Evolutionary conservation across 2,329 filamentous ascomycete species (phyloP), one percentile per base, ranked within the genome.

Genomic region (Neonectria sp.): DNA sequence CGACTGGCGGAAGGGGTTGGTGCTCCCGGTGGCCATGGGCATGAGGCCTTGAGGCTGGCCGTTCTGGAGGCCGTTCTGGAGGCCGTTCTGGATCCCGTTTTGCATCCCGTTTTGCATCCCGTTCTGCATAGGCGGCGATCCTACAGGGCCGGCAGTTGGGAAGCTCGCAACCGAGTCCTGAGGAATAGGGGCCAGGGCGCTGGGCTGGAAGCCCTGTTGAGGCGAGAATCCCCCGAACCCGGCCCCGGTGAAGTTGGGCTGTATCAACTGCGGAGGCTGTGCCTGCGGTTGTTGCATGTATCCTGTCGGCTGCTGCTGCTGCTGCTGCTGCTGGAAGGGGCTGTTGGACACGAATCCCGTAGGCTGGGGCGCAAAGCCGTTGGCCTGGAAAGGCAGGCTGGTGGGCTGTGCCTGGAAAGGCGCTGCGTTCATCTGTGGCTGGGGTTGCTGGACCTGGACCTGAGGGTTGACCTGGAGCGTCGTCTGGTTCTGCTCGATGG

Each of bases 1-100:
- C 1, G 95, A 98, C 77, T 95, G 92, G 48, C 96, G 89, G 88
- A 99, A 99, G 0, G 96, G 96, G 78, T 99, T 99, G 8, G 95
- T 97, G 25, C 85, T 90, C 13, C 80, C 81, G 11, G 79, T 73
- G 51, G 70, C 72, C 72, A 77, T 76, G 4, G 73, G 73, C 62
- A 74, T 73, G 31, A 71, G 72, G 1, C 68, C 66, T 8, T 75
- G 73, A 6, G 72, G 69, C 17, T 73, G 71, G 57, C 66, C 70
- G 17, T 66, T 73, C 31, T 73, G 73, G 17, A 60, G 51, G 15
- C 40, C 40, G n/a, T 45, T 45, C 8, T 43, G 40, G 6, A 43
- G 1, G 3, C 40, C 40, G 17, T 43, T 43, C 15, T 40, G 73
- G 17, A 60, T 51, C 21, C 40, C 40, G 3, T 45, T 45, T 4